Conservation (phyloP, 345 rosid genomes). For the Camelina hispida region DNA sequence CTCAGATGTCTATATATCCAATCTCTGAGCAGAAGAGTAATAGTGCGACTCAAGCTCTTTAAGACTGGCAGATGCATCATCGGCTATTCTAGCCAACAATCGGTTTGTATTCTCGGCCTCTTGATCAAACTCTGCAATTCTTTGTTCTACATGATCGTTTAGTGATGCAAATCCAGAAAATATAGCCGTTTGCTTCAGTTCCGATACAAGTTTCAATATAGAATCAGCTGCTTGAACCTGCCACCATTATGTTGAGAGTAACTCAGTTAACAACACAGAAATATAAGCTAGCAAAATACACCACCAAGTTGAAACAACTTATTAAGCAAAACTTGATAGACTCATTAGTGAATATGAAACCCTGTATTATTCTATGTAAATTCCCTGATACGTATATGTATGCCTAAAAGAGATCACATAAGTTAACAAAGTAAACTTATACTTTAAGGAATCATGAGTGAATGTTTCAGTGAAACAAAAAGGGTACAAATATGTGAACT, state of each 20-base stretch:
- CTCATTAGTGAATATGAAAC: not conserved
- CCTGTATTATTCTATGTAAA: too few relatives aligned
- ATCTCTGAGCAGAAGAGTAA: constrained; percentile 72
- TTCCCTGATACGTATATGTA: not conserved
- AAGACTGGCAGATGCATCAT: constrained; percentile 87
- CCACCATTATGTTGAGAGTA: constrained; percentile 18
- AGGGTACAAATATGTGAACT: not conserved
- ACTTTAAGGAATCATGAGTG: not conserved
- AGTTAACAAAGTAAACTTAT: not conserved
- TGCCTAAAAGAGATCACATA: not conserved
- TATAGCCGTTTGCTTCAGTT: constrained; percentile 88
- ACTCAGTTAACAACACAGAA: not conserved
- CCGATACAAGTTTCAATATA: constrained; percentile 80
- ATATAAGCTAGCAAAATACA: constrained; percentile 18
- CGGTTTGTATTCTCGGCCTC: constrained; percentile 68
- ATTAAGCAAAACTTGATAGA: not conserved
- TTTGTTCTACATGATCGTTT: constrained; percentile 84
- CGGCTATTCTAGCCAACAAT: constrained; percentile 72
- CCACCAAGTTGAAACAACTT: not conserved
- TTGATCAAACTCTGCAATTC: constrained; percentile 65
- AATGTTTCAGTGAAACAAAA: not conserved
- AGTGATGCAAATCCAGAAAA: constrained; percentile 95
- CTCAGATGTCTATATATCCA: constrained; percentile 27
- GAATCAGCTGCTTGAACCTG: constrained; percentile 95
- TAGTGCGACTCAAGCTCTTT: constrained; percentile 78